These are phyloP conservation scores for Pythium plurisporium DNA, from an alignment of 352 stramenopile genomes.

Conservation along the genomic window DNA sequence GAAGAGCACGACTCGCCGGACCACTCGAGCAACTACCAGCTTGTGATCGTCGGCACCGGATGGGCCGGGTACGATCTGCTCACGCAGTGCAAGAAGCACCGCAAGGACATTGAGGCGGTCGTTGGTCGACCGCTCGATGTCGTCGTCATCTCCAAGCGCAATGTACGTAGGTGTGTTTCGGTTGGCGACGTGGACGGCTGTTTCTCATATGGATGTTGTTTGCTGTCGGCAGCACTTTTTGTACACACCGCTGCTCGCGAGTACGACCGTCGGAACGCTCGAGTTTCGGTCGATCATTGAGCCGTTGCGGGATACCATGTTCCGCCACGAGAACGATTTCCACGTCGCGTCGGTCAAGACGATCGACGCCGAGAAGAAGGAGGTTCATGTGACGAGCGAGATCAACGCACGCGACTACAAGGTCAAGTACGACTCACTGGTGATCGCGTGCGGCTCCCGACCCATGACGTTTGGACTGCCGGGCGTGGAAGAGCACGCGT, in stretches of 20 bases:
- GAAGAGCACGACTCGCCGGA: slow-evolving; percentile 2
- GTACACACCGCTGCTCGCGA: slow-evolving; percentile 96
- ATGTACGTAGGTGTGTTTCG: slow-evolving; percentile 28
- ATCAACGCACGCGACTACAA: slow-evolving; percentile 58
- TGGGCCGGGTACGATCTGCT: slow-evolving; percentile 81
- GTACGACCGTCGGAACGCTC: slow-evolving; percentile 93
- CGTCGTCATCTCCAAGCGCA: slow-evolving; percentile 76
- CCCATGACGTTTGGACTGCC: slow-evolving; percentile 94
- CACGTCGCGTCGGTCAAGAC: slow-evolving; percentile 61
- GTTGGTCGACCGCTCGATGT: slow-evolving; percentile 63
- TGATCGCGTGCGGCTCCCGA: slow-evolving; percentile 90
- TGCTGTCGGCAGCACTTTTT: slow-evolving; percentile 88
- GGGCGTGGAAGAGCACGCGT: slow-evolving; percentile 90
- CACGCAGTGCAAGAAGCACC: slow-evolving; percentile 70
- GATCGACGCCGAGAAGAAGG: slow-evolving; percentile 78
- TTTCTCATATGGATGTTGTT: background rate
- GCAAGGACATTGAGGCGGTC: slow-evolving; percentile 57
- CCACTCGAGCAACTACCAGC: slow-evolving; percentile 52
- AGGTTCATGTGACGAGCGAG: slow-evolving; percentile 66
- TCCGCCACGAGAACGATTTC: slow-evolving; percentile 72
- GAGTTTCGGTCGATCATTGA: slow-evolving; percentile 98
- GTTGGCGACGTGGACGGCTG: background rate
- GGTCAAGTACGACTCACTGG: slow-evolving; percentile 92
- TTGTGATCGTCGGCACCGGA: slow-evolving; percentile 73
- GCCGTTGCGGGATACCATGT: slow-evolving; percentile 86